Evolutionary conservation across 192 early-diverging fungal genomes (phyloP).

Genomic region (Entomortierella parvispora): DNA sequence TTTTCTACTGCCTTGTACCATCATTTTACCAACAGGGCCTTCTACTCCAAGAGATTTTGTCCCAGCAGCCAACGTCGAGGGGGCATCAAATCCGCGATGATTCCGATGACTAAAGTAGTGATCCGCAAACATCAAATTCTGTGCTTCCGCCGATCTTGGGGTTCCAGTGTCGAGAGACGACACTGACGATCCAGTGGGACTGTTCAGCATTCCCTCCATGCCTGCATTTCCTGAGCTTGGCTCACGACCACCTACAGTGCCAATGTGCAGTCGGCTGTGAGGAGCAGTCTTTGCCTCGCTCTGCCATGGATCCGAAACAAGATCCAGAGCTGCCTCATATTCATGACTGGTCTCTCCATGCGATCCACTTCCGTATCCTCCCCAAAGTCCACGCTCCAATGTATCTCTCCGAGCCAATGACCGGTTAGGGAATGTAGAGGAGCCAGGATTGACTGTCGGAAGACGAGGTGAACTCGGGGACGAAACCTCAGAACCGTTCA

Average conservation of each 20-base stretch:
- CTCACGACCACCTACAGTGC: neutral
- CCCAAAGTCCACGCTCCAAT: neutral
- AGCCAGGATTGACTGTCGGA: neutral
- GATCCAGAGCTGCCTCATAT: neutral
- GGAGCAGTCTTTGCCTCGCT: neutral
- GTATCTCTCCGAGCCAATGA: neutral
- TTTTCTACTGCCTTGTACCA: neutral
- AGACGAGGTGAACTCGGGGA: slow-evolving; percentile 37
- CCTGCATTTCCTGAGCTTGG: neutral
- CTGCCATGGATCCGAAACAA: slow-evolving; percentile 2
- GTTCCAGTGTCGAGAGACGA: slow-evolving; percentile 12
- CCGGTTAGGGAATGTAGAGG: too few species aligned
- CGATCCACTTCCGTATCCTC: neutral
- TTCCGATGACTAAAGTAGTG: slow-evolving; percentile 35
- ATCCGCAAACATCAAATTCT: slow-evolving; percentile 41
- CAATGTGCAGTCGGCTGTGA: neutral
- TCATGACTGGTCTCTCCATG: neutral
- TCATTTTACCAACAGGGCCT: neutral
- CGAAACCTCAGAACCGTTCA: slow-evolving; percentile 27
- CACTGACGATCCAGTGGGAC: neutral
- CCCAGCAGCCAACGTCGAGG: slow-evolving; percentile 4
- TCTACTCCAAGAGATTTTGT: neutral
- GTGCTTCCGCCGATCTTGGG: slow-evolving; percentile 17
- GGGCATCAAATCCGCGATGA: slow-evolving; percentile 27
- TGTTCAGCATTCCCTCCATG: slow-evolving; percentile 17